Conservation (phyloP, 2,329 filamentous ascomycete genomes). For the Cytospora piceicola region DNA sequence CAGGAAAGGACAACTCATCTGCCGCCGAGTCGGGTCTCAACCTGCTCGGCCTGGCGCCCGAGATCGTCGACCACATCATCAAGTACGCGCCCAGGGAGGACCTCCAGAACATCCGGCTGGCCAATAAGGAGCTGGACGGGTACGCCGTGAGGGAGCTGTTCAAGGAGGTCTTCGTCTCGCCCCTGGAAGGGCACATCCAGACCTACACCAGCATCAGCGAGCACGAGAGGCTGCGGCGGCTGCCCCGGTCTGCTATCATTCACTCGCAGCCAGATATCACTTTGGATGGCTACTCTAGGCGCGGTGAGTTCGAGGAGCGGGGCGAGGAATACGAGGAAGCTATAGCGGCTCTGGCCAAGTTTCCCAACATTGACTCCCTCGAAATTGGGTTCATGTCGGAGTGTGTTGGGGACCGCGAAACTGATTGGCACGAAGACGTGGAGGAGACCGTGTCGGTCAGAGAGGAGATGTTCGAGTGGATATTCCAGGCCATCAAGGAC, state of each 20-base stretch:
- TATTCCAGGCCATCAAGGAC: constrained; percentile 17
- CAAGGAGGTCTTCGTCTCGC: background rate
- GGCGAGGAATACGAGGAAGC: constrained; percentile 1
- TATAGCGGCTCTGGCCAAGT: background rate
- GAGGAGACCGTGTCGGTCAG: background rate
- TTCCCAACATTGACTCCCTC: constrained; percentile 21
- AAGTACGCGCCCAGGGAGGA: constrained; percentile 10
- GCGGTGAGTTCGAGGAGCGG: background rate
- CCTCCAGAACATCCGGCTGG: constrained; percentile 9
- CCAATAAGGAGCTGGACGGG: constrained; percentile 5
- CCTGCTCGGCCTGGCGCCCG: constrained; percentile 16
- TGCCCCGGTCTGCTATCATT: constrained; percentile 15
- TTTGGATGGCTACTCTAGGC: background rate
- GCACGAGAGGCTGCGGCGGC: background rate
- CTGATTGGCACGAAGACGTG: background rate
- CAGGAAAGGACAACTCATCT: background rate
- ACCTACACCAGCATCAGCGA: constrained; percentile 9
- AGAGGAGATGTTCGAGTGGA: background rate
- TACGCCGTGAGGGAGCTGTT: constrained; percentile 16
- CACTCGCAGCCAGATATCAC: background rate
- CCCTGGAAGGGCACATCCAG: background rate
- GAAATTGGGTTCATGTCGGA: constrained; percentile 8
- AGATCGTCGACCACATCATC: constrained; percentile 14
- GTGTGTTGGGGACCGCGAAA: constrained; percentile 2
- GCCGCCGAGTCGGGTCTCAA: background rate